Conservation (phyloP, 305 asterid species). For the Fraxinus floribunda region DNA sequence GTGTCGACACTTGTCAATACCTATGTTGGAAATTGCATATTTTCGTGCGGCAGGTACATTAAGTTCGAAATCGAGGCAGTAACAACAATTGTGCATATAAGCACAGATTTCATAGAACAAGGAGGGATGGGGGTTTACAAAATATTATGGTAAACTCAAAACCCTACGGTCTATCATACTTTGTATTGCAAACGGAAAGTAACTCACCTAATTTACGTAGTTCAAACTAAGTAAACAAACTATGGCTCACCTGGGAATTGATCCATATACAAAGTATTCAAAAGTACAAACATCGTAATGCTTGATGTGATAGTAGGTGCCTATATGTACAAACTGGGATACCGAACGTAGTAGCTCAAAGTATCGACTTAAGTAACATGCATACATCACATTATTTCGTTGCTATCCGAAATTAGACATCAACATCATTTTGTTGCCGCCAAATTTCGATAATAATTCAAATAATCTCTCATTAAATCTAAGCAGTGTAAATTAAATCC, state of each 20-base stretch:
- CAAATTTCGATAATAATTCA: neutral
- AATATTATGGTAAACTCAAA: neutral
- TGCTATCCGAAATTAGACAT: neutral
- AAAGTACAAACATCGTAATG: neutral
- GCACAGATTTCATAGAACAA: neutral
- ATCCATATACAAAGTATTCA: neutral
- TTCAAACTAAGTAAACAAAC: neutral
- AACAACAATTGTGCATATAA: neutral
- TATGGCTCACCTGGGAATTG: neutral
- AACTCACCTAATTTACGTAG: neutral
- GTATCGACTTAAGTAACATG: neutral
- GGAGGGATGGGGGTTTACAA: neutral
- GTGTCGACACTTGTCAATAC: neutral
- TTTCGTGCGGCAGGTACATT: neutral
- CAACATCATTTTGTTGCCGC: neutral
- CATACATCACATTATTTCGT: neutral
- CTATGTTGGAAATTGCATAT: neutral
- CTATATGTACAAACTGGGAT: neutral
- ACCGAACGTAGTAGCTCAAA: neutral
- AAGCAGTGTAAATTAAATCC: neutral
- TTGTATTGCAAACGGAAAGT: neutral
- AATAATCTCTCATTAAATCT: neutral
- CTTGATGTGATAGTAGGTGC: neutral
- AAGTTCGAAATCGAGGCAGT: neutral
- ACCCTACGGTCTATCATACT: neutral